Base-by-base conservation (phyloP, 176 grass and related monocot species). In the Bolboschoenus planiculmis region DNA sequence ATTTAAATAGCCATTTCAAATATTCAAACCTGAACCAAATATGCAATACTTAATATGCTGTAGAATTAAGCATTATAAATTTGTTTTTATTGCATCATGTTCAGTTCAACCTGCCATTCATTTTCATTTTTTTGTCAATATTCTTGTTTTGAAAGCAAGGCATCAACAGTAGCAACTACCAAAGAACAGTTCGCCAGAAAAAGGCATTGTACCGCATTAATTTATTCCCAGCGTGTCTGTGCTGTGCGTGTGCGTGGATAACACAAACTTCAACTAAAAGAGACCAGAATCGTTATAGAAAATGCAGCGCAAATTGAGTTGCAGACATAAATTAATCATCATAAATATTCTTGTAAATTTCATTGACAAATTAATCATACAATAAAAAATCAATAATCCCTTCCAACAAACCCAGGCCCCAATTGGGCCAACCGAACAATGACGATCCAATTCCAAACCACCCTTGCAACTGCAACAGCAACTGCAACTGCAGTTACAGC, bases 61-160 rank as follows among this genome's bases (percentile, higher is more conserved):
- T 23, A 10, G 4, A 20, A 70, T 16, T 40, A 11, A 42, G 65
- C 35, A 40, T 23, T 20, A 20, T 4, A 43, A 71, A 71, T 11
- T 73, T 73, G 3, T 47, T n/a, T 27, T 44, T 46, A 74, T 74
- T 29, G 5, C 21, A 47, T 29, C 63, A 36, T 65, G 10, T 47
- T 74, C 23, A 5, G 63, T 47, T 74, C 39, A 26, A 47, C 40
- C 40, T 47, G 33, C 26, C 21, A 31, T 36, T 36, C 2, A 53
- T 3, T 53, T 1, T 30, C 29, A 29, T 8, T 26, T 74, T 74
- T 26, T 29, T 27, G 4, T 74, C 33, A 29, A 74, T 23, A 74
- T 74, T 74, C 70, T 48, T 74, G 70, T 74, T 74, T 74, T 40
- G 42, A 74, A 74, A 74, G 70, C 70, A 74, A 73, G 48, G 70